Evolutionary conservation across 768 basidiomycete genomes (phyloP).

Genomic region (Tricholoma bakamatsutake): DNA sequence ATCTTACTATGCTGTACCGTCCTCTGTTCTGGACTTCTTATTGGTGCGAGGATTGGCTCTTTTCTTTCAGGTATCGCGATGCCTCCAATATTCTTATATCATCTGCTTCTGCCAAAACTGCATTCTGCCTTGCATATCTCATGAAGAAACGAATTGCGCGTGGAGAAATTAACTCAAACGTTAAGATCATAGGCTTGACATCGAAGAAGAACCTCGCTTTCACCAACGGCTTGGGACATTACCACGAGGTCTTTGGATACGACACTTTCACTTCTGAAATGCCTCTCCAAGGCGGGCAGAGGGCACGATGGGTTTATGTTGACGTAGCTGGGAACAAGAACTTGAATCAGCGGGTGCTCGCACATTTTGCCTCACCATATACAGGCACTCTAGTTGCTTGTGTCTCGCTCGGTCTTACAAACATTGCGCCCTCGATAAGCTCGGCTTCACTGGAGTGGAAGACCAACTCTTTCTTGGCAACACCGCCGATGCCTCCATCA

Average conservation of each 20-base stretch:
- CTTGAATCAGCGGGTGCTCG: slow-evolving; percentile 40
- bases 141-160: slow-evolving; percentile 38
- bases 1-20: slow-evolving; percentile 65
- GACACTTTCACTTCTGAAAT: slow-evolving; percentile 31
- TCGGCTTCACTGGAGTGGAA: slow-evolving; percentile 31
- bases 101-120: slow-evolving; percentile 69
- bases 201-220: slow-evolving; percentile 51
- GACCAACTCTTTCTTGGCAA: slow-evolving; percentile 27
- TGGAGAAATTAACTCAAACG: slow-evolving; percentile 20
- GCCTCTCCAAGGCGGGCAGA: slow-evolving; percentile 21
- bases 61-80: slow-evolving; percentile 42
- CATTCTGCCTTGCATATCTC: slow-evolving; percentile 62
- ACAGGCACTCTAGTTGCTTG: slow-evolving; percentile 31
- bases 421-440: slow-evolving; percentile 38
- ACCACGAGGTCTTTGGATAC: slow-evolving; percentile 54
- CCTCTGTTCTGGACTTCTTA: slow-evolving; percentile 73
- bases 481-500: slow-evolving; percentile 2
- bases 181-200: slow-evolving; percentile 53
- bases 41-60: slow-evolving; percentile 71
- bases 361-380: slow-evolving; percentile 35
- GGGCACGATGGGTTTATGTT: slow-evolving; percentile 49
- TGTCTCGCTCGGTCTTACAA: slow-evolving; percentile 52
- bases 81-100: slow-evolving; percentile 50
- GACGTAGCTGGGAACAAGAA: slow-evolving; percentile 56
- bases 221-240: slow-evolving; percentile 47